A percentile compares a stretch with the other conserved stretches of the same genome.
Conservation (phyloP, 2,329 filamentous ascomycete genomes). For the Neonectria sp. region DNA sequence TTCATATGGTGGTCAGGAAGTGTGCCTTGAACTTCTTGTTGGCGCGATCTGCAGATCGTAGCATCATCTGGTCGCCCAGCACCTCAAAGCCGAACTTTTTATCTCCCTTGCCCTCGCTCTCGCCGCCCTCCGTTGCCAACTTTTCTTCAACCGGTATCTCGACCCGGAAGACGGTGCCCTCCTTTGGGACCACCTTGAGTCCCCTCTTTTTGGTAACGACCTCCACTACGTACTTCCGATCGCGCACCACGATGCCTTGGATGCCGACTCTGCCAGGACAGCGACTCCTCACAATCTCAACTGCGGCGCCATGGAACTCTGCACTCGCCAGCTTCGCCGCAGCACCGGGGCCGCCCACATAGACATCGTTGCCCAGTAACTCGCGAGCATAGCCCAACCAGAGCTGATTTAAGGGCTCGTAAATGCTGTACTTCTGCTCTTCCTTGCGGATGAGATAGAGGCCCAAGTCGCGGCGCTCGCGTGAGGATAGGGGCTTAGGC, state of each 20-base stretch:
- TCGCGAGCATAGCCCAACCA: slow-evolving; percentile 92
- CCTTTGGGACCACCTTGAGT: slow-evolving; percentile 89
- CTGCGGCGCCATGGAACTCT: slow-evolving; percentile 89
- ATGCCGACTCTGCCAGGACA: slow-evolving; percentile 88
- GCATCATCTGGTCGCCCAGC: slow-evolving; percentile 88
- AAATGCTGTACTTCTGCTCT: slow-evolving; percentile 77
- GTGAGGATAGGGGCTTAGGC: slow-evolving; percentile 82
- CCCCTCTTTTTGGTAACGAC: slow-evolving; percentile 80
- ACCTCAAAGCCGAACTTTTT: slow-evolving; percentile 82
- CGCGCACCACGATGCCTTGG: slow-evolving; percentile 88
- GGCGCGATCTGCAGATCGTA: slow-evolving; percentile 85
- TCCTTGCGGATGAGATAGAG: slow-evolving; percentile 82
- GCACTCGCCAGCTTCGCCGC: slow-evolving; percentile 86
- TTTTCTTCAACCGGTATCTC: slow-evolving; percentile 67
- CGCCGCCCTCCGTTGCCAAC: slow-evolving; percentile 25
- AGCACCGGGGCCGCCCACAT: slow-evolving; percentile 68
- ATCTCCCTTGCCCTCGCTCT: slow-evolving; percentile 35
- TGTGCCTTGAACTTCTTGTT: slow-evolving; percentile 94
- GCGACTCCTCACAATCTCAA: slow-evolving; percentile 86
- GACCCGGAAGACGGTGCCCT: slow-evolving; percentile 88
- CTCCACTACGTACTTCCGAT: slow-evolving; percentile 89
- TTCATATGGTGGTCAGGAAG: slow-evolving; percentile 81
- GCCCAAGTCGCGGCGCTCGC: slow-evolving; percentile 80
- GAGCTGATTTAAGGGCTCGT: slow-evolving; percentile 81
- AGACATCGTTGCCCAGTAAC: slow-evolving; percentile 76